A percentile compares a stretch with the other conserved stretches of the same genome.
Conservation (phyloP, 192 early-diverging fungal species). For the Oehlia diaphana region DNA sequence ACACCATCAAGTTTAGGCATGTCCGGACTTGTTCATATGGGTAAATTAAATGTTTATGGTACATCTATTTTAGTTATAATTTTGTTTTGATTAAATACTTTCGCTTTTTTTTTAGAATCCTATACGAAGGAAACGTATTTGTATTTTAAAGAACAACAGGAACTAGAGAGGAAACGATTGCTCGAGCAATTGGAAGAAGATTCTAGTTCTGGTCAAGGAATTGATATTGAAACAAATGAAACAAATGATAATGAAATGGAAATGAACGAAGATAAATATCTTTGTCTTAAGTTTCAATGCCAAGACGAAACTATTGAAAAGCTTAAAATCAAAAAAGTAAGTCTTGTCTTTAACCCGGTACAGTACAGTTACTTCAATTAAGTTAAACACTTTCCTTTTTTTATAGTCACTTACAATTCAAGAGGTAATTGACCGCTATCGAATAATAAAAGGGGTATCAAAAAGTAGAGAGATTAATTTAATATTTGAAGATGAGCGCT, state of each 20-base stretch:
- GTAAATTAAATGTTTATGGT: conserved; percentile 10
- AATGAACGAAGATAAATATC: neutral
- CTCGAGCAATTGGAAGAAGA: neutral
- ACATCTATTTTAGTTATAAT: neutral
- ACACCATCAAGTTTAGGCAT: conserved; percentile 30
- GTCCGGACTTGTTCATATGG: conserved; percentile 8
- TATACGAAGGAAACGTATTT: conserved; percentile 21
- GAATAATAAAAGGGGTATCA: conserved; percentile 34
- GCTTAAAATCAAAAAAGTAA: conserved; percentile 28
- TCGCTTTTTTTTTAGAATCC: conserved; percentile 1
- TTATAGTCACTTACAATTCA: conserved; percentile 41
- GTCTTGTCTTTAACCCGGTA: neutral
- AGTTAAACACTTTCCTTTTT: neutral
- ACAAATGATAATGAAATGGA: neutral
- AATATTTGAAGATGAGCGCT: conserved; percentile 55
- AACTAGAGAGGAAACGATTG: neutral
- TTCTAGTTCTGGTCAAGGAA: neutral
- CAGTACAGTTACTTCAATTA: neutral
- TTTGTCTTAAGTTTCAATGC: conserved; percentile 25
- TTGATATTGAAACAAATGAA: neutral
- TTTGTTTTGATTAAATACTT: neutral
- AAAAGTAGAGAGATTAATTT: conserved; percentile 32
- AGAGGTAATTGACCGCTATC: conserved; percentile 50
- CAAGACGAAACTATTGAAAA: conserved; percentile 24
- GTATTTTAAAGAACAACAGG: conserved; percentile 19